Evolutionary conservation across 2,329 filamentous ascomycete species (phyloP), one percentile per base, ranked within the genome.

Genomic region (Trichophyton schoenleinii): DNA sequence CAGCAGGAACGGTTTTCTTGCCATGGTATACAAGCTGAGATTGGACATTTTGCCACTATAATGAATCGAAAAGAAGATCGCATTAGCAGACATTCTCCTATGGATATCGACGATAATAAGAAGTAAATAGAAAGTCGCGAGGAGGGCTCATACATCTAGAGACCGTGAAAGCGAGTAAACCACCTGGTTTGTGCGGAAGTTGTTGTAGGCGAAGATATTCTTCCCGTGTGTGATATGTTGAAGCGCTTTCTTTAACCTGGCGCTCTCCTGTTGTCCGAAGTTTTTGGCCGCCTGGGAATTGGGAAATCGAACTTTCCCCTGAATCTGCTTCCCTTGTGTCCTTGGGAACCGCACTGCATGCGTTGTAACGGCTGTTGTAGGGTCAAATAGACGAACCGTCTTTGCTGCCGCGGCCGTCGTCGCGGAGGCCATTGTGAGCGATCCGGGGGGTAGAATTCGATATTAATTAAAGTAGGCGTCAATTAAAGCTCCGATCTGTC

Each of bases 111-210:
- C 13, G 15, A 22, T 11, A 36, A 2, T 18, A 7, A 42, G 18
- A 11, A 44, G 15, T 38, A 38, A 38, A 38, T 31, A 31, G 28
- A 13, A 38, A 2, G 11, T 38, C 9, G 13, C 18, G 7, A 20
- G 9, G 9, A n/a, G 5, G 62, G 76, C 66, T 22, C 46, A 28
- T 74, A 84, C 83, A 65, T 83, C 76, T 53, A 86, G 70, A 59
- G 78, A 75, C 59, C 80, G 78, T 46, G 78, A 78, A 64, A 86
- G 72, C 22, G 83, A 85, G 72, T 86, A 86, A 60, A 86, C 74
- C 65, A 86, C 80, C 72, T 86, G 84, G 63, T 85, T 83, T 41
- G 83, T 85, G 64, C 79, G 78, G 66, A 83, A 74, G 70, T 86
- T 79, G 67, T 78, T 78, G 73, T 84, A 87, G 68, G 81, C 79